Percentiles rank a stretch among this genome's conserved stretches.
phyloP scores from a whole-genome alignment of 495 filamentous ascomycete genomes.

The Parathielavia appendiculata region DNA sequence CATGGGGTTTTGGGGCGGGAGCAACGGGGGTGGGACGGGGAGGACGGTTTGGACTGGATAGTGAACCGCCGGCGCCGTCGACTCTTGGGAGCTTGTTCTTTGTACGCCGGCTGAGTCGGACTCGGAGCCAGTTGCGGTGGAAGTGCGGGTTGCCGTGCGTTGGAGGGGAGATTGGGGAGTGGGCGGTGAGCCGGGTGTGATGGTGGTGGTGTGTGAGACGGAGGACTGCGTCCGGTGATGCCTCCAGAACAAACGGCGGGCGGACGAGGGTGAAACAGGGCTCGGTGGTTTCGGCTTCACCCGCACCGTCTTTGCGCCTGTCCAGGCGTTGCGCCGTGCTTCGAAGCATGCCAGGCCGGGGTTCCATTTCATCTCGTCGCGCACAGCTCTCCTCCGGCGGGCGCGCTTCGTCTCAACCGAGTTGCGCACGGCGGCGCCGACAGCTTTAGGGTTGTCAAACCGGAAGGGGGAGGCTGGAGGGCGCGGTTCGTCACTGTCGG shows the following conservation, averaged over 20 bases:
- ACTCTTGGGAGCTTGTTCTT: conserved; percentile 19
- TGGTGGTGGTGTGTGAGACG: conserved; percentile 25
- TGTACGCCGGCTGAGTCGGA: conserved; percentile 20
- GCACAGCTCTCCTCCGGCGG: conserved; percentile 54
- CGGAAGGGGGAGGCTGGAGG: conserved; percentile 47
- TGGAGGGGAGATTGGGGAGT: conserved; percentile 23
- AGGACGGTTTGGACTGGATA: conserved; percentile 48
- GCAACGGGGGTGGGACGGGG: conserved; percentile 59
- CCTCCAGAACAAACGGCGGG: conserved; percentile 29
- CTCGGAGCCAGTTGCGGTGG: conserved; percentile 20
- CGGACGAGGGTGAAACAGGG: conserved; percentile 31
- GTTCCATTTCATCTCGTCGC: conserved; percentile 81
- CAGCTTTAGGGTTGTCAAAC: conserved; percentile 59
- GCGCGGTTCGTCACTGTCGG: conserved; percentile 35
- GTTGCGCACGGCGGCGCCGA: conserved; percentile 43
- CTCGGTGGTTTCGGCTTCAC: conserved; percentile 34
- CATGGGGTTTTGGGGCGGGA: conserved; percentile 64
- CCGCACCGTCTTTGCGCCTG: conserved; percentile 57
- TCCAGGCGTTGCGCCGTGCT: conserved; percentile 77
- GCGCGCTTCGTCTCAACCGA: conserved; percentile 46
- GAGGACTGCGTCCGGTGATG: conserved; percentile 31
- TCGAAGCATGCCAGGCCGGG: conserved; percentile 70
- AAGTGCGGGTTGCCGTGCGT: conserved; percentile 21
- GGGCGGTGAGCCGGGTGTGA: conserved; percentile 20
- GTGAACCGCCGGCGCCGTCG: conserved; percentile 10